phyloP scores from a whole-genome alignment of 345 rosid genomes.

The Mallotus nudiflorus region DNA sequence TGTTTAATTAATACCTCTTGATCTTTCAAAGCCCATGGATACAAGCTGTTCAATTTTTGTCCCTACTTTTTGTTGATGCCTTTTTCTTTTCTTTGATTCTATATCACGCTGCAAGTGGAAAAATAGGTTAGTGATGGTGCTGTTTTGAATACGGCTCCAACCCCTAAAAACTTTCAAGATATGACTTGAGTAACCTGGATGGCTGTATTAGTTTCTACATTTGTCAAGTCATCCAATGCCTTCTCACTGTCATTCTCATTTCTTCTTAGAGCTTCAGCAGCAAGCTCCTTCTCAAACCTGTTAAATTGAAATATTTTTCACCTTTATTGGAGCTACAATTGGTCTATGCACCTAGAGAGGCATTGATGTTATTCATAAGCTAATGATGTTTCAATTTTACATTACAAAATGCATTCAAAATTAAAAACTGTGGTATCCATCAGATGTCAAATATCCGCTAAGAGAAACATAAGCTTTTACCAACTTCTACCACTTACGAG shows the following conservation, averaged over 20 bases:
- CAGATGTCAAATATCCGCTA: background rate
- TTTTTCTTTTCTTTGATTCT: constrained; percentile 72
- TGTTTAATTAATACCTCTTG: constrained; percentile 46
- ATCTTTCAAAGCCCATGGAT: constrained; percentile 88
- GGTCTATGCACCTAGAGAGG: background rate
- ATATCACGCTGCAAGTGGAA: constrained; percentile 50
- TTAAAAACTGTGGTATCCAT: background rate
- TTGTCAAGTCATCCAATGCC: constrained; percentile 88
- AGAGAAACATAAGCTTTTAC: background rate
- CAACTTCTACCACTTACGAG: background rate
- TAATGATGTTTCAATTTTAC: background rate
- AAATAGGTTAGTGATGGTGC: constrained; percentile 12
- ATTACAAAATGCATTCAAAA: background rate
- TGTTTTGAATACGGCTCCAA: background rate
- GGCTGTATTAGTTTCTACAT: constrained; percentile 58
- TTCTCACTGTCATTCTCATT: constrained; percentile 77
- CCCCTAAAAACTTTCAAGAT: background rate
- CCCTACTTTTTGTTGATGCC: constrained; percentile 36
- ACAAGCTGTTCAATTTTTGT: constrained; percentile 58
- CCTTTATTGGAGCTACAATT: background rate
- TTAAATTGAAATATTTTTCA: constrained; percentile 22
- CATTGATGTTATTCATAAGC: background rate
- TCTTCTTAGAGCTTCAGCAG: constrained; percentile 88
- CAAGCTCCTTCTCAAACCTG: constrained; percentile 84
- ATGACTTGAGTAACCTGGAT: constrained; percentile 52